phyloP scores from a whole-genome alignment of 768 basidiomycete species.

The Gloeostereum incarnatum region DNA sequence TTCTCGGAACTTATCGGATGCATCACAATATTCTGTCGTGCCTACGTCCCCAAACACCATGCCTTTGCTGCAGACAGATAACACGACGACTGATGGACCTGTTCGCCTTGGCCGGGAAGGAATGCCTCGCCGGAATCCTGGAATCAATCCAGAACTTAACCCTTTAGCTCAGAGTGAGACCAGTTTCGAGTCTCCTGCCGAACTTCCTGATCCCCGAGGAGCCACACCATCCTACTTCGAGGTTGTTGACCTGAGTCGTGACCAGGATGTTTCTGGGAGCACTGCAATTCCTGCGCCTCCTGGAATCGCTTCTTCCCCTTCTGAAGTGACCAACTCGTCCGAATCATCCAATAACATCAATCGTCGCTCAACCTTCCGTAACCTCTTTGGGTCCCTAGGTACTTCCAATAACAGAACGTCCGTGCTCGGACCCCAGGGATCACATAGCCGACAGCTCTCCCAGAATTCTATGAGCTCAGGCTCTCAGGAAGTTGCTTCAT shows the following conservation, averaged over 20 bases:
- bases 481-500: too few relatives aligned
- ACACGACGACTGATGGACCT: neutral
- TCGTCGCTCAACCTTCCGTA: too few relatives aligned
- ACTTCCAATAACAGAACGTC: too few relatives aligned
- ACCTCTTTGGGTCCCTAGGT: too few relatives aligned
- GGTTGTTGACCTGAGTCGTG: constrained; percentile 23
- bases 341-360: neutral
- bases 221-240: constrained; percentile 66
- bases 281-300: neutral
- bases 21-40: constrained; percentile 25
- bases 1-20: constrained; percentile 18
- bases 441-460: constrained; percentile 7
- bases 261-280: constrained; percentile 3
- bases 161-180: constrained; percentile 18
- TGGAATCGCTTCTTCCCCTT: neutral
- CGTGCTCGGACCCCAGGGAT: constrained; percentile 1
- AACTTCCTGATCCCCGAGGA: constrained; percentile 35
- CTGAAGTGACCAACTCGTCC: neutral
- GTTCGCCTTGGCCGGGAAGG: constrained; percentile 9
- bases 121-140: constrained; percentile 8
- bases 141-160: constrained; percentile 13
- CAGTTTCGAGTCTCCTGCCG: constrained; percentile 10
- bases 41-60: constrained; percentile 29
- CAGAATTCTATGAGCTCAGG: constrained; percentile 15
- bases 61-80: constrained; percentile 29